Percentiles rank a stretch among this genome's conserved stretches.
phyloP scores from a whole-genome alignment of 2,329 filamentous ascomycete genomes.

The Didymella arachidicola region DNA sequence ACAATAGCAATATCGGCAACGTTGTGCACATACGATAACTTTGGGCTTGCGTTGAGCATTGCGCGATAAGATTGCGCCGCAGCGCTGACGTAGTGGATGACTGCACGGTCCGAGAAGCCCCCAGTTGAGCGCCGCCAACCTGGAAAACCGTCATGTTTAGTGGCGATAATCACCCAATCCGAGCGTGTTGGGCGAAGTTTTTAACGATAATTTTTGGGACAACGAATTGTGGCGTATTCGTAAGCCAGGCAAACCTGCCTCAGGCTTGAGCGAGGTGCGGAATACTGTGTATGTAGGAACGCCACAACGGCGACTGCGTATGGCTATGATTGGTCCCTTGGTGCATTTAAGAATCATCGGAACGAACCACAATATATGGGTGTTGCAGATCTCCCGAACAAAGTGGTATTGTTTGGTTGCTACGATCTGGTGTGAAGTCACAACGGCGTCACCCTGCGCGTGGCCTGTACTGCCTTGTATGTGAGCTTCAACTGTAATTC shows the following conservation, averaged over 20 bases:
- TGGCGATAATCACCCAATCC: constrained; percentile 25
- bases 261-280: neutral
- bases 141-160: constrained; percentile 17
- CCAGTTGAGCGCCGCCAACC: constrained; percentile 5
- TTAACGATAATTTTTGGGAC: constrained; percentile 7
- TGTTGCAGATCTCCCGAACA: constrained; percentile 3
- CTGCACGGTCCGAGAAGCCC: constrained; percentile 12
- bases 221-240: constrained; percentile 4
- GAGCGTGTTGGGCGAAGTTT: constrained; percentile 11
- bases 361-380: constrained; percentile 2
- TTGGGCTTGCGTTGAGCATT: constrained; percentile 1
- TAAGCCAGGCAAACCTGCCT: neutral
- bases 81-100: constrained; percentile 24
- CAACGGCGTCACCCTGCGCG: constrained; percentile 18
- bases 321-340: constrained; percentile 4
- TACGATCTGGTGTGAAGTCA: constrained; percentile 18
- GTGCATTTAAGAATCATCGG: neutral
- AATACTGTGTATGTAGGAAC: neutral
- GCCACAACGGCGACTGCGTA: constrained; percentile 8
- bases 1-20: neutral
- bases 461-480: constrained; percentile 14
- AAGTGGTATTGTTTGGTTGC: neutral
- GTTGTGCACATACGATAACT: neutral
- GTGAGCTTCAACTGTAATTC: constrained; percentile 5
- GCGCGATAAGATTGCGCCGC: constrained; percentile 21